Percentiles rank a stretch among this genome's conserved stretches.
phyloP scores from a whole-genome alignment of 257 asterid genomes.

The Solanum stenotomum region DNA sequence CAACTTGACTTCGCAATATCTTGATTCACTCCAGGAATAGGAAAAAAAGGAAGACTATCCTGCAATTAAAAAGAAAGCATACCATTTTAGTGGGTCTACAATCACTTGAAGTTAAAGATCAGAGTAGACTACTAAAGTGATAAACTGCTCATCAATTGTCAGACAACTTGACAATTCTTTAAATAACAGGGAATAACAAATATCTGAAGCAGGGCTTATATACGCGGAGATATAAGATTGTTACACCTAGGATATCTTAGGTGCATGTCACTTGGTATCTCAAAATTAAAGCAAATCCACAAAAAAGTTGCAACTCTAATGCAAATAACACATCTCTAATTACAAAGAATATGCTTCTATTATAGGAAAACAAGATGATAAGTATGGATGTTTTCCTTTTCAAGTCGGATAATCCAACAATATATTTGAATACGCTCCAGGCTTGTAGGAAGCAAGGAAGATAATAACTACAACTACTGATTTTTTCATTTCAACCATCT shows the following conservation, averaged over 20 bases:
- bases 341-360: background rate
- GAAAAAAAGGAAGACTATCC: conserved; percentile 35
- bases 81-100: background rate
- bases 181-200: background rate
- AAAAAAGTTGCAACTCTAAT: background rate
- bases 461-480: background rate
- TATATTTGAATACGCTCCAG: background rate
- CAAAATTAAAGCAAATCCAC: background rate
- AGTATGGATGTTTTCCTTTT: background rate
- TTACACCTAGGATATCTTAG: background rate
- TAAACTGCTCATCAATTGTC: background rate
- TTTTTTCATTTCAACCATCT: background rate
- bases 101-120: background rate
- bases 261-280: background rate
- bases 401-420: background rate
- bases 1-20: conserved; percentile 25
- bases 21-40: conserved; percentile 33
- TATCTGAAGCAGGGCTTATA: background rate
- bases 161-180: background rate
- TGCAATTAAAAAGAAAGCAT: conserved; percentile 15
- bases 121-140: background rate
- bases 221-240: background rate
- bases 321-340: background rate
- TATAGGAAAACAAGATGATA: background rate
- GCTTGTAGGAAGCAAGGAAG: background rate